Base-by-base conservation (phyloP, 2,329 filamentous ascomycete genomes). In the Colletotrichum tofieldiae region DNA sequence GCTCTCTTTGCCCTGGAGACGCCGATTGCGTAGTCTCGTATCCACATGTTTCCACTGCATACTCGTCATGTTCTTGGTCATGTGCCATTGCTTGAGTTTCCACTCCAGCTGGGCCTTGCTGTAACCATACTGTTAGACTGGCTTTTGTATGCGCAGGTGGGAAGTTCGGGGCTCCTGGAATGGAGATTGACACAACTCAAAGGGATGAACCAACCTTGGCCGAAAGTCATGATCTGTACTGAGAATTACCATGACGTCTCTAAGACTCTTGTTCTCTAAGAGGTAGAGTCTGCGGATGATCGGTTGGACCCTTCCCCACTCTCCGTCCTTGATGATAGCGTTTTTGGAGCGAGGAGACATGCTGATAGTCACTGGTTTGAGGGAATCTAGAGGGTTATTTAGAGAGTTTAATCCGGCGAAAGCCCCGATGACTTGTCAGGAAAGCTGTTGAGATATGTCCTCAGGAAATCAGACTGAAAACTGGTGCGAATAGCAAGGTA, bases 61-160 rank as follows among this genome's bases (percentile, higher is more conserved):
- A 26, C 1, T 26, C 0, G 4, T n/a, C 54, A 70, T 45, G 6
- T 70, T 70, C 12, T 65, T 70, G 7, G 55, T 16, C n/a, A 67
- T 18, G 14, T n/a, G 45, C 67, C 63, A 67, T 16, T 67, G 55
- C 43, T 51, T 61, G 0, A 67, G 49, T 7, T 61, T 71, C 39
- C 39, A 54, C 16, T 56, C 63, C 12, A 71, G 5, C 3, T 55
- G 67, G 3, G 49, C 32, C 35, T 71, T 71, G 23, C 55, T 71
- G 4, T 2, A 32, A 5, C 18, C 18, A 5, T 8, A 3, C 1
- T 0, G 8, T 39, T 3, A 18, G 6, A 49, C 16, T 5, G n/a
- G 4, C 12, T 5, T 32, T 23, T 9, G 6, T 26, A 32, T 58
- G 20, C 9, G 26, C 6, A 23, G 0, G 3, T 6, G 37, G 23